These are phyloP conservation scores for Fagus crenata DNA, from an alignment of 306 rosid species.

Conservation along the genomic window DNA sequence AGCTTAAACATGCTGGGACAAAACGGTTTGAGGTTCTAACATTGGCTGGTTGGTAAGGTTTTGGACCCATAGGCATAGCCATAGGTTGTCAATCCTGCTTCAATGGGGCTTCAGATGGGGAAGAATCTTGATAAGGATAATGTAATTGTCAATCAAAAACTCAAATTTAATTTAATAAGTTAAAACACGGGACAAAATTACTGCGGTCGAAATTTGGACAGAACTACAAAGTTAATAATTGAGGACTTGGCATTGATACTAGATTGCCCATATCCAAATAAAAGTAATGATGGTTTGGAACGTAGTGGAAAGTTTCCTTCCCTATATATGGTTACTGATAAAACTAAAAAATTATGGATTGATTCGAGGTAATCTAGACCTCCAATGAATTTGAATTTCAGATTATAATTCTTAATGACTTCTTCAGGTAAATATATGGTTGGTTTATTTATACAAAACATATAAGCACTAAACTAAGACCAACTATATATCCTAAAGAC, in stretches of 20 bases:
- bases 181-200: neutral
- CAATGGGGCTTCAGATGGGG: neutral
- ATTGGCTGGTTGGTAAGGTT: neutral
- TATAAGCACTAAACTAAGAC: no score
- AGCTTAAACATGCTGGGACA: conserved; percentile 32
- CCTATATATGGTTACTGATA: no score
- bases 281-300: neutral
- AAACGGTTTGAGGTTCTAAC: conserved; percentile 19
- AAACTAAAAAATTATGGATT: no score
- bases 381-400: no score
- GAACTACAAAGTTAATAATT: neutral
- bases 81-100: neutral
- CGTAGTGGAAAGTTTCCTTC: no score
- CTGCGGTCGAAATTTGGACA: neutral
- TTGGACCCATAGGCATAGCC: no score
- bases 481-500: no score
- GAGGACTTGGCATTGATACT: neutral
- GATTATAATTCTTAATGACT: no score
- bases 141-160: neutral
- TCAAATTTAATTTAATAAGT: neutral
- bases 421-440: no score
- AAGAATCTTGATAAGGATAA: neutral
- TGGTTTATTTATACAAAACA: no score
- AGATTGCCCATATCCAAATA: neutral
- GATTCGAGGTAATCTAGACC: no score